These are phyloP conservation scores for Cyberlindnera meyerae DNA, from an alignment of 805 yeast species.

Conservation along the genomic window DNA sequence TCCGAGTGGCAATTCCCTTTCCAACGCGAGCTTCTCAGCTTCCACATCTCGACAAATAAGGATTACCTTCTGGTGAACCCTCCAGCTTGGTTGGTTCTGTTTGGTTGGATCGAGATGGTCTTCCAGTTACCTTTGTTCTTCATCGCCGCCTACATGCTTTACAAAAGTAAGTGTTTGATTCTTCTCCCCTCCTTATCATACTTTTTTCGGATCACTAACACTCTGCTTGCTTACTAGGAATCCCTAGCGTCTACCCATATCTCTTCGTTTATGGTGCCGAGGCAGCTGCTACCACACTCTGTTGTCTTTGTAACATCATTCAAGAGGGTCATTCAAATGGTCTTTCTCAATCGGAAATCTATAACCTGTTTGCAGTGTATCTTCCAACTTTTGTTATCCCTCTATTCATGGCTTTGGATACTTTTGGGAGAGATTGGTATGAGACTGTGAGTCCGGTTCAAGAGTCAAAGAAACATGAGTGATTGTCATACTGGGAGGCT, in stretches of 20 bases:
- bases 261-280: constrained; percentile 71
- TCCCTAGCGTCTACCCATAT: constrained; percentile 32
- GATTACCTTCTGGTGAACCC: constrained; percentile 60
- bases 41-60: constrained; percentile 60
- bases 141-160: constrained; percentile 34
- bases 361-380: constrained; percentile 49
- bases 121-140: constrained; percentile 80
- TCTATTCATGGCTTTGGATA: constrained; percentile 36
- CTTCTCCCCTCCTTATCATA: too few relatives aligned
- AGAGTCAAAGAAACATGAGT: constrained; percentile 1
- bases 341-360: constrained; percentile 28
- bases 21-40: constrained; percentile 46
- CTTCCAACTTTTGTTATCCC: constrained; percentile 73
- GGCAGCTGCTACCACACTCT: constrained; percentile 74
- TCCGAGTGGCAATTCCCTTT: constrained; percentile 37
- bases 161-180: constrained; percentile 28
- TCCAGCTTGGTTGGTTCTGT: constrained; percentile 70
- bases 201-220: too few relatives aligned
- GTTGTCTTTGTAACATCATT: constrained; percentile 56
- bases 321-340: constrained; percentile 32
- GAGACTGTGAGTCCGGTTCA: neutral
- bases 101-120: constrained; percentile 66
- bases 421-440: constrained; percentile 19
- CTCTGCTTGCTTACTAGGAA: neutral
- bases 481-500: too few relatives aligned